Percentiles rank a stretch among this genome's conserved stretches.
Evolutionary conservation across 371 early-diverging fungal species (phyloP).

Genomic region (Blakeslea trispora): DNA sequence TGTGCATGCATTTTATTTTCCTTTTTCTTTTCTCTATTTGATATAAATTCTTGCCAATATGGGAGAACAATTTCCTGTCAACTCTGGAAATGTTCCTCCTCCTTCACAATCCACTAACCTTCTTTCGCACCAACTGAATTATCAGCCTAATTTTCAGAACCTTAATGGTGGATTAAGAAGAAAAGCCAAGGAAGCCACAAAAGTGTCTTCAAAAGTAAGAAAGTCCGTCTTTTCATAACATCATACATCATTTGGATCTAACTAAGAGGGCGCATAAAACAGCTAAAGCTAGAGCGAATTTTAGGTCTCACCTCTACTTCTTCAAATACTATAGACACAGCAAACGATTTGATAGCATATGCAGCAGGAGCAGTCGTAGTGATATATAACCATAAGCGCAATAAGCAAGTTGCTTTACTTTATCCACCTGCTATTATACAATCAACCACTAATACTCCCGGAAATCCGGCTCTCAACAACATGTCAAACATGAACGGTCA

Average conservation of each 20-base stretch:
- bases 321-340: slow-evolving; percentile 59
- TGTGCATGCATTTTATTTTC: neutral
- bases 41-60: slow-evolving; percentile 18
- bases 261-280: neutral
- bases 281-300: slow-evolving; percentile 68
- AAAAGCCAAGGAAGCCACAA: slow-evolving; percentile 12
- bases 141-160: slow-evolving; percentile 7
- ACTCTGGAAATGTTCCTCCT: slow-evolving; percentile 49
- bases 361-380: slow-evolving; percentile 77
- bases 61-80: slow-evolving; percentile 49
- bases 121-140: slow-evolving; percentile 29
- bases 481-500: slow-evolving; percentile 10
- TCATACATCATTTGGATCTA: neutral
- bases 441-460: slow-evolving; percentile 2
- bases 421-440: slow-evolving; percentile 39
- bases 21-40: slow-evolving; percentile 4
- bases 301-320: slow-evolving; percentile 64
- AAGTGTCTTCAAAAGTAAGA: slow-evolving; percentile 11
- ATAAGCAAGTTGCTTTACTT: slow-evolving; percentile 70
- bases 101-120: slow-evolving; percentile 35
- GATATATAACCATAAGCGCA: slow-evolving; percentile 69
- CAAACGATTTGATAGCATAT: slow-evolving; percentile 70
- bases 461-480: slow-evolving; percentile 10
- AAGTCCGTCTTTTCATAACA: neutral
- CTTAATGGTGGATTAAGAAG: slow-evolving; percentile 21